Evolutionary conservation across 1,284 basidiomycete genomes (phyloP), one percentile per base, ranked within the genome.

Genomic region (Ceratobasidium sp.): DNA sequence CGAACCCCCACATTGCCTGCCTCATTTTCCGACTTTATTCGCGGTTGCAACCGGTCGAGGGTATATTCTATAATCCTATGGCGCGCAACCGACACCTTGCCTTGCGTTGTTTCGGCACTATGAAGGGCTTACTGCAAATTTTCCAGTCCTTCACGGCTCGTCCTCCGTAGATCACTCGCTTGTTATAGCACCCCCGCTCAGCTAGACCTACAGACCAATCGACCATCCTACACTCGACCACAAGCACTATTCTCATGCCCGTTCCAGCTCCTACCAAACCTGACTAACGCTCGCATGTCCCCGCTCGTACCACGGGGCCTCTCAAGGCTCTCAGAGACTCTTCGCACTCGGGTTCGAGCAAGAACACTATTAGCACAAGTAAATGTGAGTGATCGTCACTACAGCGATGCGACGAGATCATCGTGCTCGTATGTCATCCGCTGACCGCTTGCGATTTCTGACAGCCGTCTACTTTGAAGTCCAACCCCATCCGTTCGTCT

Each of bases 401-500:
- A 17, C 44, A 56, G 8, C 22, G 36, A 54, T 50, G 36, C 36
- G 36, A 41, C 36, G 11, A 41, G 6, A 11, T 41, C 36, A 11
- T 41, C 36, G 50, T 11, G 27, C 36, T 41, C n/a, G 36, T 11
- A 24, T 14, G 6, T 48, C 33, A 22, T 53, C 48, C 44, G 53
- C 33, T 54, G 22, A 45, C 64, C 17, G 15, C n/a, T 27, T 11
- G 7, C 50, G 31, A 29, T 47, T 17, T 45, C 31, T 31, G 36
- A 41, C 27, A 71, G 66, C 66, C 66, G 66, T 59, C 36, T 54
- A 71, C 66, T 48, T 71, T 71, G 66, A 59, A 8, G 29, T 54
- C 36, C 66, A 71, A 54, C 66, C 66, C 22, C 66, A 71, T 27
- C 54, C 66, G 50, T 50, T 71, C 53, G 66, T 71, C 15, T 71